Evolutionary conservation across 2,329 filamentous ascomycete genomes (phyloP).

Genomic region (Xylariaceae sp.): DNA sequence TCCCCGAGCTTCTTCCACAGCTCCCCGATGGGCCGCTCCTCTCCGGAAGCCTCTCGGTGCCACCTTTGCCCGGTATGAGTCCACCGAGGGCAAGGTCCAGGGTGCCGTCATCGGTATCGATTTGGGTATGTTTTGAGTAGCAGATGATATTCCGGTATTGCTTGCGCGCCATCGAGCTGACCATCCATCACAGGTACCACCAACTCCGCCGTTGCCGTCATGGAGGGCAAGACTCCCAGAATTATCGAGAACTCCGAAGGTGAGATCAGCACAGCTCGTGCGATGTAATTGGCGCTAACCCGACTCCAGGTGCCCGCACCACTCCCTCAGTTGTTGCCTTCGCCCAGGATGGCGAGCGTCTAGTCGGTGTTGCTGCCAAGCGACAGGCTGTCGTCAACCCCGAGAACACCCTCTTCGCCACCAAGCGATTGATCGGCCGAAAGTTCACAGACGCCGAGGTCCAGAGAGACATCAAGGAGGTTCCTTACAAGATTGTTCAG

Average conservation of each 20-base stretch:
- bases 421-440: slow-evolving; percentile 96
- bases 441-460: slow-evolving; percentile 94
- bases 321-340: slow-evolving; percentile 95
- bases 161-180: background rate
- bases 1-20: slow-evolving; percentile 67
- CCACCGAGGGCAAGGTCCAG: slow-evolving; percentile 81
- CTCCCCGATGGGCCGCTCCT: slow-evolving; percentile 61
- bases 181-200: slow-evolving; percentile 62
- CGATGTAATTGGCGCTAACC: slow-evolving; percentile 15
- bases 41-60: slow-evolving; percentile 66
- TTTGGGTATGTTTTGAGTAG: slow-evolving; percentile 58
- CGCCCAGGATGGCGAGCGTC: slow-evolving; percentile 87
- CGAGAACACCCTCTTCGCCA: slow-evolving; percentile 96
- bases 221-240: slow-evolving; percentile 92
- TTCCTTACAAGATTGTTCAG: slow-evolving; percentile 97
- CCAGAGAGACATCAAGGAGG: slow-evolving; percentile 94
- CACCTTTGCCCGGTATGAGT: slow-evolving; percentile 73
- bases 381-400: slow-evolving; percentile 97
- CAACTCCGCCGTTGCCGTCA: slow-evolving; percentile 93
- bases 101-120: slow-evolving; percentile 97
- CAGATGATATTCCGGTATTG: too few relatives aligned
- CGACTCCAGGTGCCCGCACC: slow-evolving; percentile 66
- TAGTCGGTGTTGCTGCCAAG: slow-evolving; percentile 96
- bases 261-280: slow-evolving; percentile 35
- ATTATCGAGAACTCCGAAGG: slow-evolving; percentile 98